Evolutionary conservation across 495 filamentous ascomycete genomes (phyloP).

Genomic region (Gamarada debralockiae): DNA sequence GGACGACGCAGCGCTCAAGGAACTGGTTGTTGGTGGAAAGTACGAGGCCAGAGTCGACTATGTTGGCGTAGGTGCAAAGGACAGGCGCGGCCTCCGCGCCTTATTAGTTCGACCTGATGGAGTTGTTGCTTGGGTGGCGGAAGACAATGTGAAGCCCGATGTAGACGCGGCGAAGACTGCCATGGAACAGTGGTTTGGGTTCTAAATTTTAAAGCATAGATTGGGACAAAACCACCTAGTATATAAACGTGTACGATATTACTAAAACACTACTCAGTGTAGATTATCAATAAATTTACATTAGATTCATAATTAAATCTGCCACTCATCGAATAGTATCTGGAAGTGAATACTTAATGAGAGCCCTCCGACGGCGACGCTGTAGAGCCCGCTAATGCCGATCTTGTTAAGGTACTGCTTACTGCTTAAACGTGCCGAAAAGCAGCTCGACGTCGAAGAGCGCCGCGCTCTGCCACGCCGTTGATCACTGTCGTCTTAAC

Average conservation of each 20-base stretch:
- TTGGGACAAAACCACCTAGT: neutral
- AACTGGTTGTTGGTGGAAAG: no score
- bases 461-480: no score
- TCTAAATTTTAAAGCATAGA: neutral
- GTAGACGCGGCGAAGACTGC: neutral
- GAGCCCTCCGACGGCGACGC: no score
- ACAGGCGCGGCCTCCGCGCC: neutral
- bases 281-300: constrained; percentile 1
- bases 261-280: neutral
- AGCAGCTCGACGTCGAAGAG: no score
- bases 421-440: no score
- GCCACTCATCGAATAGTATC: neutral
- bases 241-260: neutral
- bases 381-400: no score
- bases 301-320: no score
- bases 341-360: neutral
- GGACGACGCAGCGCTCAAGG: neutral
- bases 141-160: neutral
- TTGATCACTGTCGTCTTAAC: no score
- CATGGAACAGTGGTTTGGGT: neutral
- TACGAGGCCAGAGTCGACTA: constrained; percentile 1
- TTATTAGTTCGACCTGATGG: constrained; percentile 1
- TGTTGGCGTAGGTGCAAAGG: neutral
- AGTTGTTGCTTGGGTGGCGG: neutral
- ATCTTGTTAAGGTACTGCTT: no score